phyloP scores from a whole-genome alignment of 2,329 filamentous ascomycete species.

The Botryotinia calthae region DNA sequence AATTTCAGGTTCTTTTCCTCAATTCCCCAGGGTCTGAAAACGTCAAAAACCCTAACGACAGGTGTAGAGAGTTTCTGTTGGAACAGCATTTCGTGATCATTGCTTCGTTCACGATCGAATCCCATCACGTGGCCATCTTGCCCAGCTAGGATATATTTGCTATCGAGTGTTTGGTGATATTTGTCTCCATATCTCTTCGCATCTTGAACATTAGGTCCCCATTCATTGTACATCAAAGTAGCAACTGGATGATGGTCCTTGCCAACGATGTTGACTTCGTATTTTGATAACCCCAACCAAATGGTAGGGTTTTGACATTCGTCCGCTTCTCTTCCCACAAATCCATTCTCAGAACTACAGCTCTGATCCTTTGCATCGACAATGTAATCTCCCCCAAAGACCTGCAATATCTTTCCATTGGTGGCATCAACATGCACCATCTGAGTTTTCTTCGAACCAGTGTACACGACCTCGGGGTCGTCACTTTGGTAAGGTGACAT shows the following conservation, averaged over 20 bases:
- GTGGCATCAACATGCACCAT: slow-evolving; percentile 86
- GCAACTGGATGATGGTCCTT: slow-evolving; percentile 75
- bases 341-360: slow-evolving; percentile 63
- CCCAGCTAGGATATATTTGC: slow-evolving; percentile 82
- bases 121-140: slow-evolving; percentile 83
- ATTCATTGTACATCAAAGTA: slow-evolving; percentile 89
- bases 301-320: slow-evolving; percentile 81
- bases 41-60: slow-evolving; percentile 84
- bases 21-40: slow-evolving; percentile 70
- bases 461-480: slow-evolving; percentile 80
- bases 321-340: slow-evolving; percentile 51
- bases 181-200: slow-evolving; percentile 63
- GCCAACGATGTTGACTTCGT: slow-evolving; percentile 81
- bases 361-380: slow-evolving; percentile 65
- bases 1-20: slow-evolving; percentile 69
- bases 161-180: slow-evolving; percentile 76
- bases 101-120: slow-evolving; percentile 58
- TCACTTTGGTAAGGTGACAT: slow-evolving; percentile 72
- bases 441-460: slow-evolving; percentile 84
- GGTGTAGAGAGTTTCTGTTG: slow-evolving; percentile 70
- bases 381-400: slow-evolving; percentile 73
- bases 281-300: slow-evolving; percentile 82
- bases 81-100: slow-evolving; percentile 50
- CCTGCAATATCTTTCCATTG: slow-evolving; percentile 77
- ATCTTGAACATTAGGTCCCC: slow-evolving; percentile 88